phyloP scores from a whole-genome alignment of 2,329 filamentous ascomycete species.

The Rutstroemia sp. region DNA sequence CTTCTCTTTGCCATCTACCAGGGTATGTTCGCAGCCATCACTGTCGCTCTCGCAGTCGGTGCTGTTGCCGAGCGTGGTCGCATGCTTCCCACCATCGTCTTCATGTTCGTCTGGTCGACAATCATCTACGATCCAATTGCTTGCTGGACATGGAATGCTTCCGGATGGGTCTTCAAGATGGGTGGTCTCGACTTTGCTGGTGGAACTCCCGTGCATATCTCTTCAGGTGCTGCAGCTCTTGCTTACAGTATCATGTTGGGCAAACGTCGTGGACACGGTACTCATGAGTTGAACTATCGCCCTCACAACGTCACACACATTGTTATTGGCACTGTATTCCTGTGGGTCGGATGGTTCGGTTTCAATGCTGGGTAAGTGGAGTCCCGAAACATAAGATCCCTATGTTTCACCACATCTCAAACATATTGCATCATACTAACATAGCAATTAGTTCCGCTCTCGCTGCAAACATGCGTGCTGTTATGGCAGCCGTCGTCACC shows the following conservation, averaged over 20 bases:
- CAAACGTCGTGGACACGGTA: conserved; percentile 63
- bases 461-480: conserved; percentile 71
- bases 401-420: conserved; percentile 1
- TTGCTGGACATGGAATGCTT: conserved; percentile 89
- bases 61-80: conserved; percentile 81
- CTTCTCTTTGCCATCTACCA: conserved; percentile 81
- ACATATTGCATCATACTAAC: background rate
- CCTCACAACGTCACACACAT: conserved; percentile 92
- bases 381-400: background rate
- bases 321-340: conserved; percentile 84
- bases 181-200: conserved; percentile 85
- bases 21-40: conserved; percentile 83
- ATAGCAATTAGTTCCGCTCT: conserved; percentile 50
- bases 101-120: conserved; percentile 91
- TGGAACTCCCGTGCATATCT: conserved; percentile 84
- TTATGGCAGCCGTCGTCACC: conserved; percentile 82
- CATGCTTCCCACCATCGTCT: conserved; percentile 81
- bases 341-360: conserved; percentile 94
- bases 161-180: conserved; percentile 72
- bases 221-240: conserved; percentile 74
- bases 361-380: conserved; percentile 68
- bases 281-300: conserved; percentile 82
- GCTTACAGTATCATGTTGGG: conserved; percentile 90
- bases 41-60: conserved; percentile 75
- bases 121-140: conserved; percentile 88